Evolutionary conservation across 352 stramenopile genomes (phyloP).

Genomic region (Saprolegnia parasitica): DNA sequence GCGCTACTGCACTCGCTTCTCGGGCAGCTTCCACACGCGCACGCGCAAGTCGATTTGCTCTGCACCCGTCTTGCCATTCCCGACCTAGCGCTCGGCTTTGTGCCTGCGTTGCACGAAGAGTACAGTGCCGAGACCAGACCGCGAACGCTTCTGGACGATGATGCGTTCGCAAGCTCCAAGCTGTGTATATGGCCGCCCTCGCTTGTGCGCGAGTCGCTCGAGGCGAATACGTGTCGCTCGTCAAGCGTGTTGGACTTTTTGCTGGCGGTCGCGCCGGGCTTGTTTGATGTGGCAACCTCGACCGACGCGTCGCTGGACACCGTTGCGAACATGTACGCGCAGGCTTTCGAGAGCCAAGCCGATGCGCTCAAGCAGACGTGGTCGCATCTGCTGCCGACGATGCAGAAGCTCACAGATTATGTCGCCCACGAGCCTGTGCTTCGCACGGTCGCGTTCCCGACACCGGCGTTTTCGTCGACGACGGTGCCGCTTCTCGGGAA

Average conservation of each 20-base stretch:
- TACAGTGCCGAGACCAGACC: constrained; percentile 6
- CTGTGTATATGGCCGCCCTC: neutral
- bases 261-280: neutral
- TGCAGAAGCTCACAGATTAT: constrained; percentile 53
- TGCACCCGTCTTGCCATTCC: constrained; percentile 67
- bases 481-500: neutral
- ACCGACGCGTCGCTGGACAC: neutral
- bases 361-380: constrained; percentile 70
- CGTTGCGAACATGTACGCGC: constrained; percentile 6
- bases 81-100: constrained; percentile 72
- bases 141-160: constrained; percentile 31
- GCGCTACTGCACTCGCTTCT: constrained; percentile 52
- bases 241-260: neutral
- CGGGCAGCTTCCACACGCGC: constrained; percentile 31
- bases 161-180: constrained; percentile 14
- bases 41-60: constrained; percentile 77
- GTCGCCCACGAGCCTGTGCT: constrained; percentile 36
- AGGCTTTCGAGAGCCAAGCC: constrained; percentile 25
- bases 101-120: constrained; percentile 59
- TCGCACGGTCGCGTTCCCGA: neutral
- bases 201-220: constrained; percentile 1
- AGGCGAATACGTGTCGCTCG: neutral
- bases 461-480: neutral
- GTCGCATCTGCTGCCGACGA: constrained; percentile 50
- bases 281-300: neutral